Evolutionary conservation across 2,329 filamentous ascomycete species (phyloP).

Genomic region (Remersonia thermophila): DNA sequence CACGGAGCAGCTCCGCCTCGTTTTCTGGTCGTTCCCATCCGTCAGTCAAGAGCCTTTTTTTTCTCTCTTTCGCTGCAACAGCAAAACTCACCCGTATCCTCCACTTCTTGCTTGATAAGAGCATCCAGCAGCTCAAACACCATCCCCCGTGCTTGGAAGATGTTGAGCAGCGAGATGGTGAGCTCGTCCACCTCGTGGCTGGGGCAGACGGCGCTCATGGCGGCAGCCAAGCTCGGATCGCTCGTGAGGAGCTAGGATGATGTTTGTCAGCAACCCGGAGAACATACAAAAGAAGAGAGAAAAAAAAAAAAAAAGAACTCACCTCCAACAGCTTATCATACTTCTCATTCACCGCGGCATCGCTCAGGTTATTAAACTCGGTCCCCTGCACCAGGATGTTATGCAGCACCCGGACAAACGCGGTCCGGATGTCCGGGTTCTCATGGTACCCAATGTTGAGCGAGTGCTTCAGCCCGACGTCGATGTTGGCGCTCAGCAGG

Average conservation of each 20-base stretch:
- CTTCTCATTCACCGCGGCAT: constrained; percentile 55
- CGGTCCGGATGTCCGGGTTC: constrained; percentile 55
- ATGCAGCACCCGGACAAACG: constrained; percentile 57
- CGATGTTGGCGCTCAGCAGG: constrained; percentile 57
- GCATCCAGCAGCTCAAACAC: constrained; percentile 53
- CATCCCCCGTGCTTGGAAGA: constrained; percentile 55
- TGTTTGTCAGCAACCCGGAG: not conserved
- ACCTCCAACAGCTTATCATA: constrained; percentile 54
- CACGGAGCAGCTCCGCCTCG: constrained; percentile 53
- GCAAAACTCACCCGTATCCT: constrained; percentile 42
- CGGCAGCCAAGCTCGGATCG: constrained; percentile 49
- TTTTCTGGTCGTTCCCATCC: too few relatives aligned
- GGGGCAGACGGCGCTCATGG: constrained; percentile 54
- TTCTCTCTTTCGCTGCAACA: too few relatives aligned
- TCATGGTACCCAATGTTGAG: constrained; percentile 60
- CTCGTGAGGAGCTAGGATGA: constrained; percentile 41
- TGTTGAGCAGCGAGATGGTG: constrained; percentile 53
- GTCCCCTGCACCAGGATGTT: constrained; percentile 62
- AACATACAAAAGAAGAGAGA: constrained; percentile 2
- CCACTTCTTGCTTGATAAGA: constrained; percentile 55
- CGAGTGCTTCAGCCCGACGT: constrained; percentile 58
- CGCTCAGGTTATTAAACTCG: constrained; percentile 56
- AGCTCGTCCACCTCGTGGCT: constrained; percentile 58
- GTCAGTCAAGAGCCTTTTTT: too few relatives aligned
- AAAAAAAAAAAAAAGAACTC: constrained; percentile 12